Conservation (phyloP, 1,284 basidiomycete species). For the Coniferiporia weirii region DNA sequence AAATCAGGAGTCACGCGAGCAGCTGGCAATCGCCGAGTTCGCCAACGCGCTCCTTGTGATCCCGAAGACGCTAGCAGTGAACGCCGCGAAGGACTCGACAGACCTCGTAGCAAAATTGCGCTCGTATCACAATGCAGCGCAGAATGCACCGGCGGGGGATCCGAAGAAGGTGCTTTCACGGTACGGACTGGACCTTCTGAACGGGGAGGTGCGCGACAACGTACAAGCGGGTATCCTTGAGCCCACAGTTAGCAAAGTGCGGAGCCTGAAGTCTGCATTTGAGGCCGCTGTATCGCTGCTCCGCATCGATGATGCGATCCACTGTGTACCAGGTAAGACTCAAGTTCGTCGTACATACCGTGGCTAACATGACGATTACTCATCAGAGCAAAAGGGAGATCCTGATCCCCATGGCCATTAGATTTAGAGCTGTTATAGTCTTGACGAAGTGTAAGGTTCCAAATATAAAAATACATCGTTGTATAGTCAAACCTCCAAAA, state of each 20-base stretch:
- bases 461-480: background rate
- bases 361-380: background rate
- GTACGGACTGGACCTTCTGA: conserved; percentile 93
- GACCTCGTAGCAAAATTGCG: conserved; percentile 96
- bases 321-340: conserved; percentile 53
- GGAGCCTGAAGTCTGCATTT: conserved; percentile 93
- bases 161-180: conserved; percentile 94
- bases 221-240: conserved; percentile 91
- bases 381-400: conserved; percentile 65
- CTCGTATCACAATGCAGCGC: conserved; percentile 96
- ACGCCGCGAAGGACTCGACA: conserved; percentile 98
- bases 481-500: background rate
- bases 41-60: conserved; percentile 91
- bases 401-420: conserved; percentile 57
- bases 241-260: conserved; percentile 96
- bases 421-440: background rate
- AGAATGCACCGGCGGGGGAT: conserved; percentile 85
- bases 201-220: conserved; percentile 95
- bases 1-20: conserved; percentile 88
- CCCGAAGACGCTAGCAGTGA: conserved; percentile 95
- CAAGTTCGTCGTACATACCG: background rate
- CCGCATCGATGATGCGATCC: conserved; percentile 93
- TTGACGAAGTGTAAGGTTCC: background rate
- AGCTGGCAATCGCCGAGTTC: conserved; percentile 98
- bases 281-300: conserved; percentile 95